Conservation (phyloP, 164 flowering plant genomes). For the Dillenia turbinata region DNA sequence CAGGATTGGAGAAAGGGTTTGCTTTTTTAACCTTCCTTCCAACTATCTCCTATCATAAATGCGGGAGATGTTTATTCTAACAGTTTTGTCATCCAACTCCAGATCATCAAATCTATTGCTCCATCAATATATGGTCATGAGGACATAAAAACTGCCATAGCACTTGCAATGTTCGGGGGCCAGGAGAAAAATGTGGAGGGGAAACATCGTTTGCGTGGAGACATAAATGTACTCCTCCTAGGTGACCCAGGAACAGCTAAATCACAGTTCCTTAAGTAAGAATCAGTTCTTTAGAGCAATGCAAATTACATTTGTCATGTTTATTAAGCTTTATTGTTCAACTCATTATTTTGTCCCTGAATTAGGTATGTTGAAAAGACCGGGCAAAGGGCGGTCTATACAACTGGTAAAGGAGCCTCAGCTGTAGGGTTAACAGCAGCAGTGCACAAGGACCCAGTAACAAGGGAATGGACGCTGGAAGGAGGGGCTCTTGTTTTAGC, state of each 20-base stretch:
- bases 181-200: conserved; percentile 97
- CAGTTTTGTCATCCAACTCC: conserved; percentile 11
- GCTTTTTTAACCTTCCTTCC: conserved; percentile 13
- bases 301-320: not conserved
- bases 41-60: conserved; percentile 1
- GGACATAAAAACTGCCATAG: conserved; percentile 94
- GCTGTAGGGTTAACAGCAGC: conserved; percentile 99
- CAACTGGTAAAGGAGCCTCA: conserved; percentile 99
- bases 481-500: conserved; percentile 99
- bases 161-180: conserved; percentile 99
- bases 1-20: conserved; percentile 92
- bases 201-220: conserved; percentile 89
- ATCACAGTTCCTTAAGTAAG: conserved; percentile 98
- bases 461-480: conserved; percentile 97
- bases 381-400: conserved; percentile 94
- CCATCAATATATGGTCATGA: conserved; percentile 99
- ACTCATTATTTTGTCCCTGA: conserved; percentile 1
- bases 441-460: conserved; percentile 96
- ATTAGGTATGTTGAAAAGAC: conserved; percentile 94
- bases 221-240: conserved; percentile 88
- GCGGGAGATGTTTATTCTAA: not conserved
- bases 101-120: conserved; percentile 95
- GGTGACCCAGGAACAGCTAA: conserved; percentile 99
- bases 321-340: not conserved
- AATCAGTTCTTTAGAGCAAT: not conserved